Conservation (phyloP, 345 rosid species). For the Isatis tinctoria region DNA sequence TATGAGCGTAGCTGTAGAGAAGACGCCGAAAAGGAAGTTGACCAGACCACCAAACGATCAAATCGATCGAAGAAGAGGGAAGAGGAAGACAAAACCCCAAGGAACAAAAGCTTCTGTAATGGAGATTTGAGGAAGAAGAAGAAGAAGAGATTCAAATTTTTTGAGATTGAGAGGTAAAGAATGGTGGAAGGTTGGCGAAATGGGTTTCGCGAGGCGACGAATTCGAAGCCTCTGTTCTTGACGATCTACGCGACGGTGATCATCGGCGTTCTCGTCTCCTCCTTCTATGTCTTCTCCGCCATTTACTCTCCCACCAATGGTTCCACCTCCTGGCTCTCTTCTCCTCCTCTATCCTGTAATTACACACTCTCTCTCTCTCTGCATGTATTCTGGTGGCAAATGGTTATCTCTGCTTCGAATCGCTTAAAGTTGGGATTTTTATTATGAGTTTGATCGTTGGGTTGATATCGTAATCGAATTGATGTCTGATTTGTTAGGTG, state of each 20-base stretch:
- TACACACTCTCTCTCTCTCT: neutral
- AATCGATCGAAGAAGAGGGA: slow-evolving; percentile 28
- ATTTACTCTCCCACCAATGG: slow-evolving; percentile 53
- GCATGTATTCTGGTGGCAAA: neutral
- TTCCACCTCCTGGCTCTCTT: slow-evolving; percentile 57
- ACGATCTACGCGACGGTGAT: slow-evolving; percentile 80
- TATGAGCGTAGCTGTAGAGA: slow-evolving; percentile 23
- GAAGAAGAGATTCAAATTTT: neutral
- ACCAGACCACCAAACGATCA: slow-evolving; percentile 29
- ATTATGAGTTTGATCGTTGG: neutral
- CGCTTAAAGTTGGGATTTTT: neutral
- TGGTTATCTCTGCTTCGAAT: neutral
- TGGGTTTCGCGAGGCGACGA: slow-evolving; percentile 60
- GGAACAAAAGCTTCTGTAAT: slow-evolving; percentile 17
- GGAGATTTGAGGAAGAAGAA: slow-evolving; percentile 26
- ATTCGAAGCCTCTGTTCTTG: slow-evolving; percentile 71
- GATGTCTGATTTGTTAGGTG: neutral
- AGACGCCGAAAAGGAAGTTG: slow-evolving; percentile 36
- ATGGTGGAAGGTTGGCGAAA: slow-evolving; percentile 64
- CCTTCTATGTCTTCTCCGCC: slow-evolving; percentile 86
- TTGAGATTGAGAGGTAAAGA: neutral
- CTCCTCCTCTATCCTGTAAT: slow-evolving; percentile 43
- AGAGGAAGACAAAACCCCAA: slow-evolving; percentile 2
- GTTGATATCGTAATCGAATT: neutral
- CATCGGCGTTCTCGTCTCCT: slow-evolving; percentile 67